Evolutionary conservation across 306 rosid species (phyloP).

Genomic region (Pyrus pyrifolia): DNA sequence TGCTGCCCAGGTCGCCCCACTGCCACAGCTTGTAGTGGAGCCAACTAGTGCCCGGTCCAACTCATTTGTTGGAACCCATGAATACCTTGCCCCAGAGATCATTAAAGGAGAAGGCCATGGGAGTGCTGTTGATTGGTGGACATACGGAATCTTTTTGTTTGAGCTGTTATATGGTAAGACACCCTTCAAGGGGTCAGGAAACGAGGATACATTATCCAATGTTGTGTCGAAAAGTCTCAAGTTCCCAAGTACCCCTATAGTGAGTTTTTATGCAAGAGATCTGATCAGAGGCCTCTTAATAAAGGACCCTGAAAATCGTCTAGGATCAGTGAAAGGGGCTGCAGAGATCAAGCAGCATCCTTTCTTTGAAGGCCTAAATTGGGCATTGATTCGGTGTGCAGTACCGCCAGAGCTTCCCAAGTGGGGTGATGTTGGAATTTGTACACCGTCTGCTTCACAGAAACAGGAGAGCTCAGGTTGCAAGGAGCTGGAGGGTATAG

Average conservation of each 20-base stretch:
- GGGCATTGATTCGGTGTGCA: conserved; percentile 95
- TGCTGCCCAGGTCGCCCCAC: conserved; percentile 58
- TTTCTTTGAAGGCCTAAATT: conserved; percentile 89
- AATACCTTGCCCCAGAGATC: conserved; percentile 96
- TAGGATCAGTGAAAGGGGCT: conserved; percentile 92
- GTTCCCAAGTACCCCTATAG: conserved; percentile 79
- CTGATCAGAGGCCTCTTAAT: conserved; percentile 68
- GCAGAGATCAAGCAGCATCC: conserved; percentile 91
- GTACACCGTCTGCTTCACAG: conserved; percentile 31
- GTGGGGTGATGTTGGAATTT: conserved; percentile 41
- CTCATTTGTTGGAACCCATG: conserved; percentile 94
- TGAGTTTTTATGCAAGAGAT: conserved; percentile 88
- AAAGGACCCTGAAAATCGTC: conserved; percentile 86
- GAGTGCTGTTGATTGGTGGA: conserved; percentile 96
- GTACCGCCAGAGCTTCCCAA: conserved; percentile 87
- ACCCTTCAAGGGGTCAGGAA: conserved; percentile 78
- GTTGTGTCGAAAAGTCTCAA: conserved; percentile 75
- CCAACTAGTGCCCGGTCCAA: conserved; percentile 86
- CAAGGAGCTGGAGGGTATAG: conserved; percentile 48
- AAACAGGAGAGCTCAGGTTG: conserved; percentile 37
- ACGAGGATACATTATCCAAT: conserved; percentile 76
- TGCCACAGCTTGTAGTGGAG: conserved; percentile 90
- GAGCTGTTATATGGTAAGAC: conserved; percentile 93
- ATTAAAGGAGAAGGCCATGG: conserved; percentile 87
- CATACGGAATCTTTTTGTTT: conserved; percentile 80